phyloP scores from a whole-genome alignment of 2,329 filamentous ascomycete species.

The Paracorniculantispora psalliotae region DNA sequence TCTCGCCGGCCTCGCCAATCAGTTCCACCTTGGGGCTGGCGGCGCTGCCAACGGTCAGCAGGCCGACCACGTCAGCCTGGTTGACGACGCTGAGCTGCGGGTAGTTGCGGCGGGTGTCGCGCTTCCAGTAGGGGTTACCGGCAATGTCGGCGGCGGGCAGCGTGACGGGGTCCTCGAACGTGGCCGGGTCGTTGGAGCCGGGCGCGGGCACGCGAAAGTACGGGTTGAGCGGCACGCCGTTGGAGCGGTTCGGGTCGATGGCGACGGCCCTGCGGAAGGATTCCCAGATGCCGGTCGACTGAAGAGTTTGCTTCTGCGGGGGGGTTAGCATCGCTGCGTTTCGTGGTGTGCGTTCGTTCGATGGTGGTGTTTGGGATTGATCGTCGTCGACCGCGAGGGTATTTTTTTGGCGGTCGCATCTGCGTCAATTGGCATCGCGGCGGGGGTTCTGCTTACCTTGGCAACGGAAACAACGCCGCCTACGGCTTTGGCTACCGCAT shows the following conservation, averaged over 20 bases:
- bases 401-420: conserved; percentile 6
- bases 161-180: conserved; percentile 47
- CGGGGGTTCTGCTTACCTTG: conserved; percentile 46
- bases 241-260: conserved; percentile 83
- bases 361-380: conserved; percentile 12
- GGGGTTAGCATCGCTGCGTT: conserved; percentile 15
- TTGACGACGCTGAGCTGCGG: conserved; percentile 72
- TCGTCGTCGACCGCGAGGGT: background rate
- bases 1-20: conserved; percentile 55
- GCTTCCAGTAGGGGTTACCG: conserved; percentile 67
- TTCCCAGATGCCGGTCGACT: conserved; percentile 87
- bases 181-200: conserved; percentile 35
- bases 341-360: too few relatives aligned
- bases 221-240: conserved; percentile 87
- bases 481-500: conserved; percentile 52
- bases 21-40: conserved; percentile 77
- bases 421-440: conserved; percentile 19
- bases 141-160: conserved; percentile 47
- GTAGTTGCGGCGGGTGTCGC: conserved; percentile 79
- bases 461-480: conserved; percentile 51
- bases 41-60: conserved; percentile 80
- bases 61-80: conserved; percentile 79
- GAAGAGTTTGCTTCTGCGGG: conserved; percentile 86
- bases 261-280: conserved; percentile 70
- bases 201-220: conserved; percentile 79